Conservation (phyloP, 2,329 filamentous ascomycete genomes). For the Hypoxylon sp. region DNA sequence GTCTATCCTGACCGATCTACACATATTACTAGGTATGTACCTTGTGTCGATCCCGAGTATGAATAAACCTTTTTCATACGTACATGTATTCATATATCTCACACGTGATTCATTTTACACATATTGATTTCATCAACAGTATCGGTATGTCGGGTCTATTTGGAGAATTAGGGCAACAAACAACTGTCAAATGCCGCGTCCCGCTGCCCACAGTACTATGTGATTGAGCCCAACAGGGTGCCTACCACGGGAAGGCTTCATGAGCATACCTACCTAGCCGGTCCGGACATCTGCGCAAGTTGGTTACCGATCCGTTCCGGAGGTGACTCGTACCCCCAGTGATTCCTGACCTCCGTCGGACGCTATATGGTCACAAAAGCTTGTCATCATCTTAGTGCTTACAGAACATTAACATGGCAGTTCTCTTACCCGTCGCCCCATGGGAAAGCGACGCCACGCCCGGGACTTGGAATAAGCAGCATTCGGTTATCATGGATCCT, state of each 20-base stretch:
- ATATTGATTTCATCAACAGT: background rate
- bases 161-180: constrained; percentile 1
- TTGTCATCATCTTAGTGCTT: constrained; percentile 18
- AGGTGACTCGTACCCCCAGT: constrained; percentile 16
- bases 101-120: background rate
- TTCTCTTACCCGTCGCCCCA: background rate
- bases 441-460: constrained; percentile 4
- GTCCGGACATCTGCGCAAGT: constrained; percentile 31
- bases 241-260: constrained; percentile 4
- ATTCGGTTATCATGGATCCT: background rate
- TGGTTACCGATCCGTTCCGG: constrained; percentile 36
- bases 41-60: constrained; percentile 36
- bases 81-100: background rate
- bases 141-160: background rate
- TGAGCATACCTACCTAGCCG: constrained; percentile 15
- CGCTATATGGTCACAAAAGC: constrained; percentile 8
- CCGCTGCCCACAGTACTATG: constrained; percentile 5
- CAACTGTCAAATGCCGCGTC: constrained; percentile 18
- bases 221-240: constrained; percentile 6
- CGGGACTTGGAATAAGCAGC: background rate
- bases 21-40: constrained; percentile 10
- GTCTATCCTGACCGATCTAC: constrained; percentile 30
- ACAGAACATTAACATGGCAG: constrained; percentile 1
- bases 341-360: constrained; percentile 4
- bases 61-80: constrained; percentile 19